These are phyloP conservation scores for Actinidia chinensis DNA, from an alignment of 179 eudicot genomes.

Conservation along the genomic window DNA sequence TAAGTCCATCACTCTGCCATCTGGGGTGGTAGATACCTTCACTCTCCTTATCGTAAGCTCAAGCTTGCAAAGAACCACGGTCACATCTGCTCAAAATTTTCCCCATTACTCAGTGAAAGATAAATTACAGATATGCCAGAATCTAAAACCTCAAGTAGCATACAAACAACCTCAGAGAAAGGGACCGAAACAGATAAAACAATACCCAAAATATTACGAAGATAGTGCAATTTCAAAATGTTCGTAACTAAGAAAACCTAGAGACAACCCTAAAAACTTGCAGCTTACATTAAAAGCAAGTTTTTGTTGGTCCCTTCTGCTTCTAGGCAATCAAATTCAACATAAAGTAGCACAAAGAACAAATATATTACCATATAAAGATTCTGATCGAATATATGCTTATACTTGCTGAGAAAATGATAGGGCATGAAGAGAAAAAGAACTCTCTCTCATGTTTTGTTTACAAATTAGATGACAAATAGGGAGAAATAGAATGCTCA, in stretches of 20 bases:
- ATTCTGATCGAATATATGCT: neutral
- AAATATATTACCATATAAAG: neutral
- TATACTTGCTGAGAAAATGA: too few species aligned
- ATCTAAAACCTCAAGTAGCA: neutral
- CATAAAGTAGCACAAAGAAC: neutral
- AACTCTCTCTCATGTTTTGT: too few species aligned
- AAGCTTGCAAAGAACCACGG: constrained; percentile 71
- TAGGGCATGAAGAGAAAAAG: too few species aligned
- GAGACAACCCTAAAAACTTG: neutral
- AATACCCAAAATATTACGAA: neutral
- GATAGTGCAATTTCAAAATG: neutral
- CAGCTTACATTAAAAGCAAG: neutral
- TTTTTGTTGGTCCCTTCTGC: neutral
- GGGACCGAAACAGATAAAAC: neutral
- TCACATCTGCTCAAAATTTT: constrained; percentile 62
- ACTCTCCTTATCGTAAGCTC: constrained; percentile 80
- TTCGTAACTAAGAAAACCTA: neutral
- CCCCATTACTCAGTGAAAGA: constrained; percentile 2
- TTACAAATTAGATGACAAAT: too few species aligned
- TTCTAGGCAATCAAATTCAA: neutral
- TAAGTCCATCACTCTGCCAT: constrained; percentile 84
- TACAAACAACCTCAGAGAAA: neutral
- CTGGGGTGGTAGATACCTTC: constrained; percentile 92
- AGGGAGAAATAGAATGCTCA: too few species aligned
- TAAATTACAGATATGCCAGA: constrained; percentile 7